phyloP scores from a whole-genome alignment of 2,329 filamentous ascomycete genomes.

The Aotearoamyces nothofagi region DNA sequence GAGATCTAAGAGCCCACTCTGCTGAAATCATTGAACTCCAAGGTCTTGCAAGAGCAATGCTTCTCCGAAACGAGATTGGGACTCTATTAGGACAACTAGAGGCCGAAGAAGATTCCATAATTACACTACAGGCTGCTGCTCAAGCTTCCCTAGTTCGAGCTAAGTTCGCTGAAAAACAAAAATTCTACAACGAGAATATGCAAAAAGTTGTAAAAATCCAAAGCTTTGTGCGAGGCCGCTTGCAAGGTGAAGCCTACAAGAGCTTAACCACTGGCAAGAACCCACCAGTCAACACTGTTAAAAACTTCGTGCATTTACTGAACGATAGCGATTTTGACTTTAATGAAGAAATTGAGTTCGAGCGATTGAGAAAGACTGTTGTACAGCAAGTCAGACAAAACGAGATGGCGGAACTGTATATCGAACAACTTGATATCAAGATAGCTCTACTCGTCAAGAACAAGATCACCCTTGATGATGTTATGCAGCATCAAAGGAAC shows the following conservation, averaged over 20 bases:
- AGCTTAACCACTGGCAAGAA: slow-evolving; percentile 93
- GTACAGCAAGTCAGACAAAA: slow-evolving; percentile 96
- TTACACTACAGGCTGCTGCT: slow-evolving; percentile 59
- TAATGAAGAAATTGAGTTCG: slow-evolving; percentile 95
- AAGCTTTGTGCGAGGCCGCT: slow-evolving; percentile 85
- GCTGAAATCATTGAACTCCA: slow-evolving; percentile 57
- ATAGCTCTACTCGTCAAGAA: slow-evolving; percentile 97
- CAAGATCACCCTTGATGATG: slow-evolving; percentile 97
- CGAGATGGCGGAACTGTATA: slow-evolving; percentile 93
- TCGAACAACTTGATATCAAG: slow-evolving; percentile 97
- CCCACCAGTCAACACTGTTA: slow-evolving; percentile 88
- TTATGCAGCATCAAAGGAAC: slow-evolving; percentile 91
- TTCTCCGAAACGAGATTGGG: slow-evolving; percentile 60
- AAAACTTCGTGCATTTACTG: slow-evolving; percentile 93
- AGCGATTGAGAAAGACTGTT: slow-evolving; percentile 85
- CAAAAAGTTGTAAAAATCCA: slow-evolving; percentile 98
- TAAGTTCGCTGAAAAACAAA: slow-evolving; percentile 70
- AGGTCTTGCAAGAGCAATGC: slow-evolving; percentile 61
- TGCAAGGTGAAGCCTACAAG: slow-evolving; percentile 97
- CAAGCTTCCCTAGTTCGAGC: slow-evolving; percentile 60
- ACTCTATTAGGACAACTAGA: slow-evolving; percentile 64
- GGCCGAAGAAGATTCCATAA: slow-evolving; percentile 63
- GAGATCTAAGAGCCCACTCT: slow-evolving; percentile 54
- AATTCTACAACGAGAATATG: slow-evolving; percentile 93
- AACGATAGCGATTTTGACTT: slow-evolving; percentile 99